Evolutionary conservation across 352 stramenopile genomes (phyloP).

Genomic region (Pseudoperonospora humuli): DNA sequence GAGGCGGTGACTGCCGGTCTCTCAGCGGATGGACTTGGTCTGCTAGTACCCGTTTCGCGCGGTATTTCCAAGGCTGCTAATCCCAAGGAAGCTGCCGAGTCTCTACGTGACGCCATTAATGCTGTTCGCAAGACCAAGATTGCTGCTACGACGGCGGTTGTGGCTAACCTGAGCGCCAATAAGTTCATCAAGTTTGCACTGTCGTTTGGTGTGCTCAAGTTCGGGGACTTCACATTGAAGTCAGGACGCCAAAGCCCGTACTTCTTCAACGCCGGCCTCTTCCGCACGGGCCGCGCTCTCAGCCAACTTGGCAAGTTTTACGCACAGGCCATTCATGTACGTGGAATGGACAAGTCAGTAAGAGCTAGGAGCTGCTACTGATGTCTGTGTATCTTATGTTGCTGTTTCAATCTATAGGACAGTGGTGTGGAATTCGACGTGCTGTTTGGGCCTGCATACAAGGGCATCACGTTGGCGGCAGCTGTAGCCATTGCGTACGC

Average conservation of each 20-base stretch:
- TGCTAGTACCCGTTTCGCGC: conserved; percentile 95
- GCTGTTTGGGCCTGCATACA: conserved; percentile 99
- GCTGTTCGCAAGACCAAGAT: conserved; percentile 61
- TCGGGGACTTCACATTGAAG: conserved; percentile 98
- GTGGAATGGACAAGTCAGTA: conserved; percentile 2
- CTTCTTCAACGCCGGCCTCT: conserved; percentile 99
- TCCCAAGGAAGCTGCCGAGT: conserved; percentile 83
- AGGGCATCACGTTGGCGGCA: conserved; percentile 96
- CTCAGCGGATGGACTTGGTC: conserved; percentile 80
- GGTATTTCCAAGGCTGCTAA: conserved; percentile 92
- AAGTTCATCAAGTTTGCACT: conserved; percentile 97
- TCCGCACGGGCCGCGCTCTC: conserved; percentile 91
- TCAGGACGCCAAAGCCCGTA: conserved; percentile 96
- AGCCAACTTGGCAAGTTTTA: conserved; percentile 92
- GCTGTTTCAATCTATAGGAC: conserved; percentile 32
- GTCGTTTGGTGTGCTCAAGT: conserved; percentile 93
- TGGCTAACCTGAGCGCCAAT: conserved; percentile 50
- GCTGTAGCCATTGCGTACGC: conserved; percentile 92
- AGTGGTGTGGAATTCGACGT: conserved; percentile 95
- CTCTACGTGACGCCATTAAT: conserved; percentile 93
- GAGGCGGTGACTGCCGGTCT: conserved; percentile 72
- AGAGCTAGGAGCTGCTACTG: conserved; percentile 4
- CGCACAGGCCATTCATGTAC: conserved; percentile 88
- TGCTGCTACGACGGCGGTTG: conserved; percentile 7
- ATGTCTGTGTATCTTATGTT: conserved; percentile 3